These are phyloP conservation scores for Epichloe glyceriae DNA, from an alignment of 2,329 filamentous ascomycete genomes.

Conservation along the genomic window DNA sequence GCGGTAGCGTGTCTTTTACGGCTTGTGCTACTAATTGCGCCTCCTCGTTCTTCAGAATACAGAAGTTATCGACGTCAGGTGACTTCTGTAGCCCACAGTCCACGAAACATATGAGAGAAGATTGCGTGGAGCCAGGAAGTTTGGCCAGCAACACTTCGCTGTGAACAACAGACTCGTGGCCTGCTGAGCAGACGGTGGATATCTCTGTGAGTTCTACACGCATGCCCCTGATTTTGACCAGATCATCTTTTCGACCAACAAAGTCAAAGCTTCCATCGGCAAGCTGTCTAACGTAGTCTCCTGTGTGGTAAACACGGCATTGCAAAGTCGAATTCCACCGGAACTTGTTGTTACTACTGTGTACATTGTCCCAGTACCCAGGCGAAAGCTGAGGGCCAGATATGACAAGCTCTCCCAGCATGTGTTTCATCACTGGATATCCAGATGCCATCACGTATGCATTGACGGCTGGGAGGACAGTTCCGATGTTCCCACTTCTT, in stretches of 20 bases:
- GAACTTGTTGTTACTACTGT: constrained; percentile 6
- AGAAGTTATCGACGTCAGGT: not conserved
- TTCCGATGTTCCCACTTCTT: constrained; percentile 12
- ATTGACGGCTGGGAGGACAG: constrained; percentile 10
- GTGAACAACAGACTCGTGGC: not conserved
- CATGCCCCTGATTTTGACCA: constrained; percentile 14
- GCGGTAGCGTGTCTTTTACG: not conserved
- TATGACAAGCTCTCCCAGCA: constrained; percentile 47
- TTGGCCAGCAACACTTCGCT: not conserved
- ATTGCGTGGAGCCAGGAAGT: not conserved
- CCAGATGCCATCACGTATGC: constrained; percentile 10
- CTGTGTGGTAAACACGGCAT: constrained; percentile 18
- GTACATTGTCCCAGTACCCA: constrained; percentile 9
- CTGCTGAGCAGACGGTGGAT: not conserved
- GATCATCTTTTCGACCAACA: constrained; percentile 11
- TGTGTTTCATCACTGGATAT: constrained; percentile 37
- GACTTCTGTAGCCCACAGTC: not conserved
- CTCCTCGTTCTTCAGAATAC: not conserved
- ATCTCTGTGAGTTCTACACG: constrained; percentile 16
- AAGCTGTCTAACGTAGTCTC: constrained; percentile 17
- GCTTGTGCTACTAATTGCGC: not conserved
- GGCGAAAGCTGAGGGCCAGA: constrained; percentile 36
- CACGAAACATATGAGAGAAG: not conserved
- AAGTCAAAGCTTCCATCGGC: constrained; percentile 13
- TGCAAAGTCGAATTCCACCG: not conserved